Conservation (phyloP, 1,284 basidiomycete genomes). For the Mrakiaceae sp. region DNA sequence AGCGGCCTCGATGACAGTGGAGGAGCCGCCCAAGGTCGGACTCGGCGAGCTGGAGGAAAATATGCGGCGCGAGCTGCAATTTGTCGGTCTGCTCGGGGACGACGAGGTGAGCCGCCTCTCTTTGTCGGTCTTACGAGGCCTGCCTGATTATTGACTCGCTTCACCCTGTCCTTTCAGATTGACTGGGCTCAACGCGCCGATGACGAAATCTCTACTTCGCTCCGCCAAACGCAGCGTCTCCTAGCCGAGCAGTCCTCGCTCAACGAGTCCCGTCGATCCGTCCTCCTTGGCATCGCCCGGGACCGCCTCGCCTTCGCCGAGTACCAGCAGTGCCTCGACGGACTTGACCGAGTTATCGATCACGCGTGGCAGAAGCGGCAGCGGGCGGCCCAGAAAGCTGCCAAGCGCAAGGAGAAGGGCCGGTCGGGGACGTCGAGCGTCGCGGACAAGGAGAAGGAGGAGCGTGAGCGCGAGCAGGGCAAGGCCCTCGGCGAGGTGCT, state of each 20-base stretch:
- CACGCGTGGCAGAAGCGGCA: slow-evolving; percentile 37
- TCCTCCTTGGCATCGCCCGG: slow-evolving; percentile 64
- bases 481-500: slow-evolving; percentile 36
- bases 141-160: slow-evolving; percentile 5
- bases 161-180: slow-evolving; percentile 41
- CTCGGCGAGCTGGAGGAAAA: slow-evolving; percentile 44
- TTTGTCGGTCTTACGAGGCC: no score
- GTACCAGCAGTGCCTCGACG: slow-evolving; percentile 65
- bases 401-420: slow-evolving; percentile 59
- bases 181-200: slow-evolving; percentile 69
- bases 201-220: slow-evolving; percentile 81
- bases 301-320: slow-evolving; percentile 83
- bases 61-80: slow-evolving; percentile 42
- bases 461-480: slow-evolving; percentile 51
- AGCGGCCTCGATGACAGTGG: slow-evolving; percentile 13
- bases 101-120: slow-evolving; percentile 37
- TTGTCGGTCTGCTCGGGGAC: slow-evolving; percentile 40
- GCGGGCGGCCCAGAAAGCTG: slow-evolving; percentile 48
- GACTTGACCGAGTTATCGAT: slow-evolving; percentile 68
- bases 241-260: slow-evolving; percentile 60
- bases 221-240: slow-evolving; percentile 77
- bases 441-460: slow-evolving; percentile 53
- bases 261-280: slow-evolving; percentile 70
- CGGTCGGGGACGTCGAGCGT: slow-evolving; percentile 31
- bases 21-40: slow-evolving; percentile 28